Percentiles rank a stretch among this genome's conserved stretches.
phyloP scores from a whole-genome alignment of 257 asterid genomes.

The Salvia rosmarinus region DNA sequence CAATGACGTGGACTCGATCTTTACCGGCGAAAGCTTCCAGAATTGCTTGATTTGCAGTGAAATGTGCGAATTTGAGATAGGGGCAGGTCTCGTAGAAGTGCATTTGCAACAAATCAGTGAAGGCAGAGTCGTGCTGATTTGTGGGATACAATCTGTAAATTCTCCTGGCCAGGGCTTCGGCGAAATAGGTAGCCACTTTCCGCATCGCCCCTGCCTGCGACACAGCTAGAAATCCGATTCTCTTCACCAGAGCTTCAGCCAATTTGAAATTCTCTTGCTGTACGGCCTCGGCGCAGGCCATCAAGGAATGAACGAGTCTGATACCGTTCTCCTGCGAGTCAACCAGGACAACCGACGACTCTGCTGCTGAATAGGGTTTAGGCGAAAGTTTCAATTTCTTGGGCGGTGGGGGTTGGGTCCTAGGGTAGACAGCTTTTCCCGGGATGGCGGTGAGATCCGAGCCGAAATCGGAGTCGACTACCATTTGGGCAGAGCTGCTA shows the following conservation, averaged over 20 bases:
- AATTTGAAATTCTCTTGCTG: conserved; percentile 63
- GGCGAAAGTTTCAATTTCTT: conserved; percentile 50
- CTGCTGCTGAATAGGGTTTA: conserved; percentile 21
- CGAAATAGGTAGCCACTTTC: conserved; percentile 83
- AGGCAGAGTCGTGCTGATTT: conserved; percentile 56
- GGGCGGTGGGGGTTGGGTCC: conserved; percentile 20
- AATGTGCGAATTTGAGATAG: conserved; percentile 84
- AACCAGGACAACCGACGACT: conserved; percentile 60
- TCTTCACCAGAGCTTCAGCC: conserved; percentile 72
- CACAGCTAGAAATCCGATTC: conserved; percentile 67
- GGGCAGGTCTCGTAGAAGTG: conserved; percentile 91
- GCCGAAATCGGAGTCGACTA: conserved; percentile 55
- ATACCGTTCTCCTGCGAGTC: conserved; percentile 89
- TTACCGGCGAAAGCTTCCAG: conserved; percentile 73
- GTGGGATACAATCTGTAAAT: conserved; percentile 55
- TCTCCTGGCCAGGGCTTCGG: conserved; percentile 75
- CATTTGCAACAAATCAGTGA: conserved; percentile 66
- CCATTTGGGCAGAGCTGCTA: conserved; percentile 26
- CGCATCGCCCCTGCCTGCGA: conserved; percentile 88
- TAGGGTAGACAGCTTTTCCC: conserved; percentile 64
- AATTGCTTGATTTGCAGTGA: conserved; percentile 91
- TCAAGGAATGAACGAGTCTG: conserved; percentile 68
- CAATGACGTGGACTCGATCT: conserved; percentile 65
- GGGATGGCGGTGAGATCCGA: conserved; percentile 84
- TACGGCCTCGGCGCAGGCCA: conserved; percentile 91